Evolutionary conservation across 768 basidiomycete genomes (phyloP).

Genomic region (Hortiboletus campestris): DNA sequence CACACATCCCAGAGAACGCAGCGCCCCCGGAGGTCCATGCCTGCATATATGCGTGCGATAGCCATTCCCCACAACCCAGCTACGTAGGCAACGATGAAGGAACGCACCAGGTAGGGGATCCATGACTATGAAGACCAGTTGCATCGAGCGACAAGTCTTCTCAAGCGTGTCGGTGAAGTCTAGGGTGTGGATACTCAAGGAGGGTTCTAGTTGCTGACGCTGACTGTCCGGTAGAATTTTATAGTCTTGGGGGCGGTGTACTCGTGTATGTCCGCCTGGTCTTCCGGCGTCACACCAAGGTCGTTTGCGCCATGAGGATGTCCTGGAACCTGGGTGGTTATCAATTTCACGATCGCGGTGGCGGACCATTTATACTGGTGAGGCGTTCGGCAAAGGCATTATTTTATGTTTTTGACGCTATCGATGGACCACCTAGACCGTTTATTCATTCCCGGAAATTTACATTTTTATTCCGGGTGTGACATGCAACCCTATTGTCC

Average conservation of each 20-base stretch:
- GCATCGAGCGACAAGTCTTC: background rate
- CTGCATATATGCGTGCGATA: background rate
- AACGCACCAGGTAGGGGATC: conserved; percentile 16
- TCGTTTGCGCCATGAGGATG: conserved; percentile 24
- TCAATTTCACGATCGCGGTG: conserved; percentile 29
- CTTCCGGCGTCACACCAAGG: conserved; percentile 8
- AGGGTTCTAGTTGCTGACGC: conserved; percentile 13
- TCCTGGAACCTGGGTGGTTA: conserved; percentile 19
- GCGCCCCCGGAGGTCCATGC: conserved; percentile 5
- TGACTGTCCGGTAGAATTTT: conserved; percentile 20
- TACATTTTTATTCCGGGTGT: conserved; percentile 20
- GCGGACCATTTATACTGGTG: conserved; percentile 20
- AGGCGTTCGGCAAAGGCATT: conserved; percentile 24
- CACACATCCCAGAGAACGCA: conserved; percentile 21
- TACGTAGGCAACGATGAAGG: conserved; percentile 2
- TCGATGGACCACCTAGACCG: conserved; percentile 25
- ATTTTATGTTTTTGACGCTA: conserved; percentile 26
- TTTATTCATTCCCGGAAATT: conserved; percentile 26
- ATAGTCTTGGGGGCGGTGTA: conserved; percentile 20
- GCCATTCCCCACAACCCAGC: conserved; percentile 19
- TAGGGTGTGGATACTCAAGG: conserved; percentile 9
- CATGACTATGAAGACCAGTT: background rate
- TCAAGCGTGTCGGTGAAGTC: background rate
- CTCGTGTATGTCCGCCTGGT: conserved; percentile 15
- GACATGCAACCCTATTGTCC: conserved; percentile 19